A percentile compares a stretch with the other conserved stretches of the same genome.
phyloP scores from a whole-genome alignment of 2,329 filamentous ascomycete genomes.

The Verticillium tricorpus region DNA sequence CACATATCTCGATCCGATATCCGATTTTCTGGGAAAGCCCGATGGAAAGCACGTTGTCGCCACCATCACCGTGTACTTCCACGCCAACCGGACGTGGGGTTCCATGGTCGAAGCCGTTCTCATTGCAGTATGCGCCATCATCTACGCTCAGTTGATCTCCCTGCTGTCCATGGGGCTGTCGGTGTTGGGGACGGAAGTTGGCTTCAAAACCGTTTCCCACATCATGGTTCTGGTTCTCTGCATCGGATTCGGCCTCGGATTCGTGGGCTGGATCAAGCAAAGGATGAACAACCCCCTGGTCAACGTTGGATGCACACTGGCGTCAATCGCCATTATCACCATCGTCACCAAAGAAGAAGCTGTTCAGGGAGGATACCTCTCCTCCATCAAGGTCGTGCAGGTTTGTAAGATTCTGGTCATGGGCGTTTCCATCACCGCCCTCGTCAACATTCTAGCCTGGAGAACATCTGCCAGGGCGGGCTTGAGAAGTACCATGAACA shows the following conservation, averaged over 20 bases:
- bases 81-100: slow-evolving; percentile 79
- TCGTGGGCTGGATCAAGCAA: slow-evolving; percentile 85
- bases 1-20: slow-evolving; percentile 73
- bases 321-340: slow-evolving; percentile 84
- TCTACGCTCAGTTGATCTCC: slow-evolving; percentile 65
- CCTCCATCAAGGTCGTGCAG: slow-evolving; percentile 74
- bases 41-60: slow-evolving; percentile 94
- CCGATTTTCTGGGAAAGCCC: slow-evolving; percentile 70
- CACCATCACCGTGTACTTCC: slow-evolving; percentile 92
- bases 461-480: slow-evolving; percentile 71
- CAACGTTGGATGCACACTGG: slow-evolving; percentile 79
- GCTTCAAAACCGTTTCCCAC: slow-evolving; percentile 67
- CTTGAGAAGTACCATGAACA: slow-evolving; percentile 69
- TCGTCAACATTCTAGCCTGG: slow-evolving; percentile 73
- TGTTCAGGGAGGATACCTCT: slow-evolving; percentile 77
- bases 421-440: slow-evolving; percentile 66
- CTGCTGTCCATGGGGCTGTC: slow-evolving; percentile 86
- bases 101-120: slow-evolving; percentile 85
- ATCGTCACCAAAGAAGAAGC: slow-evolving; percentile 88
- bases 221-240: slow-evolving; percentile 76
- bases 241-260: slow-evolving; percentile 79
- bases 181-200: slow-evolving; percentile 33
- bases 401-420: slow-evolving; percentile 80
- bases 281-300: slow-evolving; percentile 72
- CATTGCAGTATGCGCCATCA: slow-evolving; percentile 71